Percentiles rank a stretch among this genome's conserved stretches.
These are phyloP conservation scores for Globisporangium canariense DNA, from an alignment of 352 stramenopile species.

Conservation along the genomic window DNA sequence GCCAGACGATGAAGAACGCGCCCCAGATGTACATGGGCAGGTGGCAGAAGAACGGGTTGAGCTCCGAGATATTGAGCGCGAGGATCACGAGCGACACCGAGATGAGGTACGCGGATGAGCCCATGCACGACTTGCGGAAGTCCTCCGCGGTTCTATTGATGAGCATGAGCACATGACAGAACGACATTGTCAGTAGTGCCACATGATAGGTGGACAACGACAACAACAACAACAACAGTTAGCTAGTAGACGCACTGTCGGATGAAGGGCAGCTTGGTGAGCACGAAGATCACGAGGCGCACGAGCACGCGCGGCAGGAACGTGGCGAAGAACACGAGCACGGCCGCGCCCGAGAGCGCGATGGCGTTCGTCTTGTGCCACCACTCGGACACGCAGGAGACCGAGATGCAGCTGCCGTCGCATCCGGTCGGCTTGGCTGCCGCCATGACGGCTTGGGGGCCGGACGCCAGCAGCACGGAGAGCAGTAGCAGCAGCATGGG, in stretches of 20 bases:
- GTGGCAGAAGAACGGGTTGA: slow-evolving; percentile 66
- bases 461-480: background rate
- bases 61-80: slow-evolving; percentile 49
- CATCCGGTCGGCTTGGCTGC: background rate
- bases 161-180: background rate
- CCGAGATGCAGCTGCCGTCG: slow-evolving; percentile 31
- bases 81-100: slow-evolving; percentile 71
- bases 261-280: slow-evolving; percentile 85
- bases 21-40: slow-evolving; percentile 85
- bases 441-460: background rate
- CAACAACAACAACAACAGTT: background rate
- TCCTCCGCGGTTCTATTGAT: slow-evolving; percentile 66
- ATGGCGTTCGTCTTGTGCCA: slow-evolving; percentile 39
- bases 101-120: slow-evolving; percentile 83
- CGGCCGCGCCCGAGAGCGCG: slow-evolving; percentile 51
- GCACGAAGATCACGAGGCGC: slow-evolving; percentile 79
- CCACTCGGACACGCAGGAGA: slow-evolving; percentile 55
- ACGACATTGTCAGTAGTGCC: background rate
- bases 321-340: slow-evolving; percentile 85
- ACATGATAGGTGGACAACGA: too few species aligned
- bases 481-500: background rate
- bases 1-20: slow-evolving; percentile 87
- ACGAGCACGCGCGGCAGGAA: slow-evolving; percentile 85
- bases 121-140: slow-evolving; percentile 72
- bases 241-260: slow-evolving; percentile 48